A percentile compares a stretch with the other conserved stretches of the same genome.
Conservation (phyloP, 2,329 filamentous ascomycete species). For the Alternaria dauci region DNA sequence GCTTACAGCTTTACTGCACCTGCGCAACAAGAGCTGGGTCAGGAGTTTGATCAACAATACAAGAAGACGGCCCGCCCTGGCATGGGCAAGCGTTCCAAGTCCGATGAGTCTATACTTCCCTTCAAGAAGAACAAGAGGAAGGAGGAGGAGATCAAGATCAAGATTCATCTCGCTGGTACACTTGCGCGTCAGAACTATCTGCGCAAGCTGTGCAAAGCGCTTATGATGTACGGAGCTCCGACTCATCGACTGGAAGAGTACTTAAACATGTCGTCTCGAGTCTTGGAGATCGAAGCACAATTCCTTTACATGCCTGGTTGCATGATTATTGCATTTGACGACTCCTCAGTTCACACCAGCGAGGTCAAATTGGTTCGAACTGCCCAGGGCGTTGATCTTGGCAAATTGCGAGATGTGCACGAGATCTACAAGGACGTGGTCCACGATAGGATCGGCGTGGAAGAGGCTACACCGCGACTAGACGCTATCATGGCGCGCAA, state of each 20-base stretch:
- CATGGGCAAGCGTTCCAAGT: constrained; percentile 49
- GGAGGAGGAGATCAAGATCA: constrained; percentile 65
- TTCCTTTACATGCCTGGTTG: constrained; percentile 90
- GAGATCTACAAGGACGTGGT: constrained; percentile 85
- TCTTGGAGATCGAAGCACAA: constrained; percentile 86
- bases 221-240: constrained; percentile 91
- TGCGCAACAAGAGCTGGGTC: constrained; percentile 51
- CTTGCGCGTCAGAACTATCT: constrained; percentile 84
- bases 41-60: constrained; percentile 53
- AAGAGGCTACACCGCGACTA: constrained; percentile 71
- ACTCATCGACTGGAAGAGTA: constrained; percentile 93
- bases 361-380: constrained; percentile 78
- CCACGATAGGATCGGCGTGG: constrained; percentile 76
- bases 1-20: constrained; percentile 53
- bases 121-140: constrained; percentile 48
- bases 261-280: constrained; percentile 87
- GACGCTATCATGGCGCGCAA: constrained; percentile 68
- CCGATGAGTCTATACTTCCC: constrained; percentile 49
- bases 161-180: constrained; percentile 70
- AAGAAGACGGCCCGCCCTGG: constrained; percentile 47
- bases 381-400: constrained; percentile 74
- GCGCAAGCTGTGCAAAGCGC: constrained; percentile 80
- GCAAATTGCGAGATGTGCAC: constrained; percentile 76
- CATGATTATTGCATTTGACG: constrained; percentile 93
- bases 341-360: constrained; percentile 75